Conservation (phyloP, 2,329 filamentous ascomycete genomes). For the Neospermospora avenae region DNA sequence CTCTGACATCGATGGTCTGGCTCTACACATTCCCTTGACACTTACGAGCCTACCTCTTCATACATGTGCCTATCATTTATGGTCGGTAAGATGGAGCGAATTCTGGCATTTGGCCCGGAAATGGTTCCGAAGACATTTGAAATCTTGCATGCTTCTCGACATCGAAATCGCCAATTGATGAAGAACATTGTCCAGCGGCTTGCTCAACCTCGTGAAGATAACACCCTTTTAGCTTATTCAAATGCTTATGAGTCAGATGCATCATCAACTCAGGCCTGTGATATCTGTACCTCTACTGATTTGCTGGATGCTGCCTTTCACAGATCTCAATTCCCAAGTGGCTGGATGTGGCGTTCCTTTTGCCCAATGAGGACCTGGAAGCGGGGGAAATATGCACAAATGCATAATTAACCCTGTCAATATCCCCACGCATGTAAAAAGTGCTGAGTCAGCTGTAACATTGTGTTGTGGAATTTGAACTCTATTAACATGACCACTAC, state of each 20-base stretch:
- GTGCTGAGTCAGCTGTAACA: background rate
- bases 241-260: background rate
- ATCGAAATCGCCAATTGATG: too few relatives aligned
- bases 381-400: background rate
- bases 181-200: too few relatives aligned
- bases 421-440: background rate
- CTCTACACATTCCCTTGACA: too few relatives aligned
- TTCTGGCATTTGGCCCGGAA: too few relatives aligned
- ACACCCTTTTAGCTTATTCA: background rate
- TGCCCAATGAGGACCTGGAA: background rate
- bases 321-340: background rate
- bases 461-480: background rate
- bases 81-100: too few relatives aligned
- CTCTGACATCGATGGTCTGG: too few relatives aligned
- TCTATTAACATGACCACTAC: background rate
- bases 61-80: too few relatives aligned
- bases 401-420: constrained; percentile 3
- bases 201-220: too few relatives aligned
- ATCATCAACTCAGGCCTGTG: background rate
- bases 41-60: too few relatives aligned
- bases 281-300: background rate
- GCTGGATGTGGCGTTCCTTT: background rate
- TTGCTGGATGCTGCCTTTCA: background rate
- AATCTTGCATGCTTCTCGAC: too few relatives aligned
- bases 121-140: too few relatives aligned